These are phyloP conservation scores for Inonotus hispidus DNA, from an alignment of 1,284 basidiomycete genomes.

Conservation along the genomic window DNA sequence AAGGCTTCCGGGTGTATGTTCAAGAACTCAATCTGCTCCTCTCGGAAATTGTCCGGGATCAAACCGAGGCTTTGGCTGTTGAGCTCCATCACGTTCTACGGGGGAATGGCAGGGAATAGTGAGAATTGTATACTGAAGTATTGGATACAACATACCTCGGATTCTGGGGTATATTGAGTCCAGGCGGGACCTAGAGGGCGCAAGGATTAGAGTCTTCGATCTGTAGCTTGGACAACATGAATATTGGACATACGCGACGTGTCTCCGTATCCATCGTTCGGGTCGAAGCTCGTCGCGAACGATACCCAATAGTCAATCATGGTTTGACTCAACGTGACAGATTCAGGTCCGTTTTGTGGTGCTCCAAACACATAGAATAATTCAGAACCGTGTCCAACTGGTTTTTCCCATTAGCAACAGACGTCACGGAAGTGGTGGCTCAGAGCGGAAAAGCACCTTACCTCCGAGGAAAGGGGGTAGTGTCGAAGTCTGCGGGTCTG, in stretches of 20 bases:
- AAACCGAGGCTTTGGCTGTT: conserved; percentile 32
- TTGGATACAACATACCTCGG: conserved; percentile 18
- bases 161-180: conserved; percentile 26
- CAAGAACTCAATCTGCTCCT: conserved; percentile 33
- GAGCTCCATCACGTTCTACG: conserved; percentile 16
- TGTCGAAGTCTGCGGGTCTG: conserved; percentile 36
- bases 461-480: conserved; percentile 13
- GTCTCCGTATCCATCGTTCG: conserved; percentile 42
- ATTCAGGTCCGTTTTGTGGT: conserved; percentile 24
- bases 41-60: conserved; percentile 34
- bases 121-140: neutral
- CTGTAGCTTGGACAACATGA: neutral
- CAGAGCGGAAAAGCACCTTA: neutral
- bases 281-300: conserved; percentile 41
- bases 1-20: conserved; percentile 25
- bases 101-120: neutral
- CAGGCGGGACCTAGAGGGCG: conserved; percentile 30
- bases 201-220: neutral
- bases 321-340: conserved; percentile 29
- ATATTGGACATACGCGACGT: conserved; percentile 11
- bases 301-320: conserved; percentile 53
- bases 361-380: conserved; percentile 36
- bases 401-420: neutral
- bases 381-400: conserved; percentile 38
- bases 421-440: neutral